A percentile compares a stretch with the other conserved stretches of the same genome.
Conservation (phyloP, 371 early-diverging fungal genomes). For the Dinochytrium kinnereticum region DNA sequence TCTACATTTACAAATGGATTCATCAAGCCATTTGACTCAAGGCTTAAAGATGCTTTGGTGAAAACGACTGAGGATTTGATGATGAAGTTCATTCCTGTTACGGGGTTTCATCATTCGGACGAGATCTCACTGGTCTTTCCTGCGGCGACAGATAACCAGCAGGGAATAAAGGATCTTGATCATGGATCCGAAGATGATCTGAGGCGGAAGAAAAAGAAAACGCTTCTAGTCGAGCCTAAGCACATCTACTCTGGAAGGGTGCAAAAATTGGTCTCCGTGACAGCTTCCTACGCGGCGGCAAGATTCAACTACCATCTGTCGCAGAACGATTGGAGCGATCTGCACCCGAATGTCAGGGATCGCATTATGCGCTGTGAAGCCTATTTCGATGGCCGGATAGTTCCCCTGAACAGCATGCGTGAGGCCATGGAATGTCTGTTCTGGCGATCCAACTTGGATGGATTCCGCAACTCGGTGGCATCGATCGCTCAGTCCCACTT, state of each 20-base stretch:
- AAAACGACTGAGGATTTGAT: constrained; percentile 47
- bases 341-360: constrained; percentile 7
- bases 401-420: constrained; percentile 30
- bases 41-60: constrained; percentile 50
- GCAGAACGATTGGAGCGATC: constrained; percentile 35
- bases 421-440: constrained; percentile 44
- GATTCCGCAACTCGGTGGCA: constrained; percentile 48
- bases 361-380: constrained; percentile 41
- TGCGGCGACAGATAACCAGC: constrained; percentile 24
- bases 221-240: constrained; percentile 6
- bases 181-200: too few relatives aligned
- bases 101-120: constrained; percentile 51
- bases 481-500: constrained; percentile 43
- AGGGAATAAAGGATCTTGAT: too few relatives aligned
- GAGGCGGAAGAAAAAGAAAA: not conserved
- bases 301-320: constrained; percentile 53
- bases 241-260: constrained; percentile 51
- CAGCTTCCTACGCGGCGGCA: constrained; percentile 46
- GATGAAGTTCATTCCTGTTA: constrained; percentile 37
- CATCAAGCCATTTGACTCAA: constrained; percentile 49
- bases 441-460: constrained; percentile 58
- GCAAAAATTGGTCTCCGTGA: constrained; percentile 49
- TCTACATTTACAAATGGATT: constrained; percentile 47
- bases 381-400: constrained; percentile 51
- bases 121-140: constrained; percentile 57